Evolutionary conservation across 805 yeast genomes (phyloP).

Genomic region (Candida vaughaniae): DNA sequence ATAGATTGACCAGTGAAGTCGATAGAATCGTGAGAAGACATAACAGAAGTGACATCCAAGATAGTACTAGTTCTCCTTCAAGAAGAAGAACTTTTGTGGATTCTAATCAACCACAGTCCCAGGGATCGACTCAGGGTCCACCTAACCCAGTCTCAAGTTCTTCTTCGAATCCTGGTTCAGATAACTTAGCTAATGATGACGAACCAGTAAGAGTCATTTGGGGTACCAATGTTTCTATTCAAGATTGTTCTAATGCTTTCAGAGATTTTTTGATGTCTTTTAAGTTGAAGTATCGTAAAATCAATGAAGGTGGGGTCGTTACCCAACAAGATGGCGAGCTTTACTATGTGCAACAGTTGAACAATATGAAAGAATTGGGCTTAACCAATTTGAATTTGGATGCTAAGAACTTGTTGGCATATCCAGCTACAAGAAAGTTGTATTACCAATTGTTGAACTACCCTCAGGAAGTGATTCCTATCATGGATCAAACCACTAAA

Average conservation of each 20-base stretch:
- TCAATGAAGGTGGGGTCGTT: slow-evolving; percentile 38
- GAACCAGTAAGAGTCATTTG: slow-evolving; percentile 92
- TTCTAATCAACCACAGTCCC: slow-evolving; percentile 10
- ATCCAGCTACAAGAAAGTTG: slow-evolving; percentile 70
- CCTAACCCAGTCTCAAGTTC: slow-evolving; percentile 20
- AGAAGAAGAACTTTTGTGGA: slow-evolving; percentile 61
- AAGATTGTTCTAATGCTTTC: slow-evolving; percentile 78
- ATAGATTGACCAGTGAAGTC: slow-evolving; percentile 42
- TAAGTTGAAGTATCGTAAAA: slow-evolving; percentile 70
- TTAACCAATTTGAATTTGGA: slow-evolving; percentile 83
- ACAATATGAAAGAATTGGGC: slow-evolving; percentile 74
- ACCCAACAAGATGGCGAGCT: slow-evolving; percentile 64
- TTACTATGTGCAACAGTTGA: slow-evolving; percentile 71
- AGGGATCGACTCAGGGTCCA: slow-evolving; percentile 6
- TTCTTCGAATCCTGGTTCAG: slow-evolving; percentile 30
- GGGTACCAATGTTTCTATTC: slow-evolving; percentile 97
- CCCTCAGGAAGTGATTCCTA: slow-evolving; percentile 96
- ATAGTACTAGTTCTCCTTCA: slow-evolving; percentile 65
- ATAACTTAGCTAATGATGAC: slow-evolving; percentile 29
- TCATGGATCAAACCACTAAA: slow-evolving; percentile 94
- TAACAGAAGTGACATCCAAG: slow-evolving; percentile 79
- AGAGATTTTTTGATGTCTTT: slow-evolving; percentile 82
- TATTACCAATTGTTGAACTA: slow-evolving; percentile 86
- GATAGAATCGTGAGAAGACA: slow-evolving; percentile 47
- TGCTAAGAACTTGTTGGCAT: slow-evolving; percentile 73